Percentiles rank a stretch among this genome's conserved stretches.
Evolutionary conservation across 306 rosid species (phyloP).

Genomic region (Elaeagnus macrophylla): DNA sequence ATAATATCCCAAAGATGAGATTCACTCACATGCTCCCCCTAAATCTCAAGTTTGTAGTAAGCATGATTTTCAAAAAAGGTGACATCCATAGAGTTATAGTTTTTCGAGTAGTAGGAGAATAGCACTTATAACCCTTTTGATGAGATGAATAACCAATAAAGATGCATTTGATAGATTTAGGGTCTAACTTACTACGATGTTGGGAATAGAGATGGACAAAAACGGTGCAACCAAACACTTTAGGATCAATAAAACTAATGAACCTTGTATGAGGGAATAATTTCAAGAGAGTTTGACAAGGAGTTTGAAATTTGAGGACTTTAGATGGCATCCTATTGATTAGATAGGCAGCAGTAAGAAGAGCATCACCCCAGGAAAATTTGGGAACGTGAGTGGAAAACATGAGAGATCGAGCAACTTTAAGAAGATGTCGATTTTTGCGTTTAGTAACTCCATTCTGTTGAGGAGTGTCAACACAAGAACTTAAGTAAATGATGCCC

Average conservation of each 20-base stretch:
- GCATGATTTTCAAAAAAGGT: not conserved
- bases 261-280: not conserved
- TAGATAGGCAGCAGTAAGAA: not conserved
- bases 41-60: not conserved
- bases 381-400: slow-evolving; percentile 6
- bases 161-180: slow-evolving; percentile 2
- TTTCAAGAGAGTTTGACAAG: not conserved
- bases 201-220: slow-evolving; percentile 6
- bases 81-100: not conserved
- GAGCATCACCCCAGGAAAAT: not conserved
- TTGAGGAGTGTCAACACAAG: not conserved
- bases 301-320: too few species aligned
- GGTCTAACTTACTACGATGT: slow-evolving; percentile 5
- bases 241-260: not conserved
- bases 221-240: not conserved
- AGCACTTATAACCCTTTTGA: slow-evolving; percentile 6
- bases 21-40: slow-evolving; percentile 2
- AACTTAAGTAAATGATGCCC: not conserved
- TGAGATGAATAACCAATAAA: slow-evolving; percentile 1
- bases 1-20: not conserved
- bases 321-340: too few species aligned
- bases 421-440: slow-evolving; percentile 2
- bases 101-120: not conserved
- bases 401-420: slow-evolving; percentile 1
- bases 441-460: not conserved